A percentile compares a stretch with the other conserved stretches of the same genome.
These are phyloP conservation scores for Cnidoscolus chayamansa DNA, from an alignment of 441 rosid species.

Conservation along the genomic window DNA sequence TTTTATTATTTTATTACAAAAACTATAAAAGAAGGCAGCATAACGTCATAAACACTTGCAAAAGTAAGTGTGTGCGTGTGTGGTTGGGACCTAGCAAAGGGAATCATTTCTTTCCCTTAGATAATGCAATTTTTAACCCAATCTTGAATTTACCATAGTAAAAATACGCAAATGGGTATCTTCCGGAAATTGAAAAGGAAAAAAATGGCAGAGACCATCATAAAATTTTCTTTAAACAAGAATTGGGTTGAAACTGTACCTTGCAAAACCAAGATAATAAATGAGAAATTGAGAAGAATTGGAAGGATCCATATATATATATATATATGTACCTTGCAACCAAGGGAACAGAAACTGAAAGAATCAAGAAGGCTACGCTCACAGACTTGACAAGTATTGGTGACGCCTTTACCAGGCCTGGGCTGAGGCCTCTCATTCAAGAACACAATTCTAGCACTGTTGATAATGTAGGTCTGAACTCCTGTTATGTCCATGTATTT, in stretches of 20 bases:
- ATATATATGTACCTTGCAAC: slow-evolving; percentile 63
- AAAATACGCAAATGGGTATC: too few relatives aligned
- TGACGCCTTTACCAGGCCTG: slow-evolving; percentile 89
- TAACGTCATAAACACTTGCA: too few relatives aligned
- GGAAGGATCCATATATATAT: too few relatives aligned
- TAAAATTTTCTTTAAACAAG: too few relatives aligned
- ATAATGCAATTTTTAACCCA: too few relatives aligned
- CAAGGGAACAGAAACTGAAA: slow-evolving; percentile 88
- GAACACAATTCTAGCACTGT: slow-evolving; percentile 92
- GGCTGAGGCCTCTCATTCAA: slow-evolving; percentile 91
- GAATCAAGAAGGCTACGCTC: slow-evolving; percentile 83
- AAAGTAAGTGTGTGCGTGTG: too few relatives aligned
- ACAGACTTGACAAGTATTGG: slow-evolving; percentile 85
- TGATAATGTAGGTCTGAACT: slow-evolving; percentile 83
- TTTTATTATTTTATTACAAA: too few relatives aligned
- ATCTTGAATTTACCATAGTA: too few relatives aligned
- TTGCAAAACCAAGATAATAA: not conserved
- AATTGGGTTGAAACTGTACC: too few relatives aligned
- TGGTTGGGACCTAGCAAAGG: too few relatives aligned
- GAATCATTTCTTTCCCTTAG: too few relatives aligned
- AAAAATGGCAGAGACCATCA: not conserved
- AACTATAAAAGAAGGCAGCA: too few relatives aligned
- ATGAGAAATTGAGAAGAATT: not conserved
- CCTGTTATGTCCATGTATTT: slow-evolving; percentile 74
- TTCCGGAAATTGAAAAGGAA: not conserved